phyloP scores from a whole-genome alignment of 2,329 filamentous ascomycete genomes.

The Cercospora sp. region DNA sequence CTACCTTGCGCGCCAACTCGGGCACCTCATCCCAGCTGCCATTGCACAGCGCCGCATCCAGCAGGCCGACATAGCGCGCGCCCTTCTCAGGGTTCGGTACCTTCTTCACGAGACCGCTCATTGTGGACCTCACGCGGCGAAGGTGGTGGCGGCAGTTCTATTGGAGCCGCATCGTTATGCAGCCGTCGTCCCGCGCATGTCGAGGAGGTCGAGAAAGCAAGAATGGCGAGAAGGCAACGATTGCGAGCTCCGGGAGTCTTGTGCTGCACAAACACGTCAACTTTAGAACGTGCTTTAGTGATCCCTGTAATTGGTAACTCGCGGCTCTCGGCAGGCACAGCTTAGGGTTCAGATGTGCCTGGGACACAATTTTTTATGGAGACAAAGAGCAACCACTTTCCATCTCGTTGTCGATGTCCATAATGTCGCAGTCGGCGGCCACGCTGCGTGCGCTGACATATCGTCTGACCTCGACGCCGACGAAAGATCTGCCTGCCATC shows the following conservation, averaged over 20 bases:
- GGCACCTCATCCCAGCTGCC: slow-evolving; percentile 83
- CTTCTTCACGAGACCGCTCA: slow-evolving; percentile 29
- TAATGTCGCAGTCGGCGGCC: slow-evolving; percentile 37
- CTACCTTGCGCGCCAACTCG: slow-evolving; percentile 87
- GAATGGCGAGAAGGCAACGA: not conserved
- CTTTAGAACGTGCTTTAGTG: slow-evolving; percentile 10
- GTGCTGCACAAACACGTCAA: slow-evolving; percentile 12
- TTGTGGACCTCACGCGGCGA: slow-evolving; percentile 20
- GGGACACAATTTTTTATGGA: slow-evolving; percentile 3
- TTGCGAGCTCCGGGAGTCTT: not conserved
- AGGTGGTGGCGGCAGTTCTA: slow-evolving; percentile 20
- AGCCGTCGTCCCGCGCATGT: not conserved
- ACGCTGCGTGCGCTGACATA: slow-evolving; percentile 63
- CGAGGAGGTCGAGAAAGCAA: not conserved
- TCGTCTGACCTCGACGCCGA: slow-evolving; percentile 68
- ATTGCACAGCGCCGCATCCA: slow-evolving; percentile 85
- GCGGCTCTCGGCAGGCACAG: slow-evolving; percentile 1
- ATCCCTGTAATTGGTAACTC: slow-evolving; percentile 9
- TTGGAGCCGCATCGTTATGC: slow-evolving; percentile 21
- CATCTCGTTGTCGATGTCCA: not conserved
- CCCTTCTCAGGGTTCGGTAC: slow-evolving; percentile 60
- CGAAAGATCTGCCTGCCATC: slow-evolving; percentile 71
- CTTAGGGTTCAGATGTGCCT: not conserved
- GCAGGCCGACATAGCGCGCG: slow-evolving; percentile 73
- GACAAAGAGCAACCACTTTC: not conserved